Evolutionary conservation across 768 basidiomycete species (phyloP).

Genomic region (Hygrophoropsis aurantiaca): DNA sequence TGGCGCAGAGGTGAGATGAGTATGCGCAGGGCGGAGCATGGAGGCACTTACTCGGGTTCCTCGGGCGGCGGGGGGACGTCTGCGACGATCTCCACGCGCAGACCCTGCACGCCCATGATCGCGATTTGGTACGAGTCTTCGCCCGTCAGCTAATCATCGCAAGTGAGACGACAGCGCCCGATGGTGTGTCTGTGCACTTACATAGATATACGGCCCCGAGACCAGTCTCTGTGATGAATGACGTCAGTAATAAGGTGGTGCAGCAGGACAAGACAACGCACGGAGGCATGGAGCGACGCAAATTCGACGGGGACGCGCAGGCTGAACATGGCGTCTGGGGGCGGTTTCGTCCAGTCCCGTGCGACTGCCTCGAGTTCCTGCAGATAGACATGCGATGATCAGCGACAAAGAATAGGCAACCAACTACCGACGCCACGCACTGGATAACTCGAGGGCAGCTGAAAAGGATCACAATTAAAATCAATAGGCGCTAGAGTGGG

Average conservation of each 20-base stretch:
- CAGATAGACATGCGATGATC: conserved; percentile 6
- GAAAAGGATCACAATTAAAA: not conserved
- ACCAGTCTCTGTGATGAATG: conserved; percentile 66
- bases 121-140: conserved; percentile 91
- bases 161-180: too few relatives aligned
- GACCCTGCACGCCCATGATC: conserved; percentile 76
- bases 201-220: conserved; percentile 82
- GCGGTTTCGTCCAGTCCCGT: conserved; percentile 84
- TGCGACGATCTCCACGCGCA: conserved; percentile 82
- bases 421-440: conserved; percentile 40
- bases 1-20: conserved; percentile 10
- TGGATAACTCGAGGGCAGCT: conserved; percentile 69
- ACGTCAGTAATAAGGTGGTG: conserved; percentile 19
- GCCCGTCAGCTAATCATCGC: conserved; percentile 58
- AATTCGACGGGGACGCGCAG: conserved; percentile 86
- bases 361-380: conserved; percentile 82
- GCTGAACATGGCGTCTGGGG: conserved; percentile 73
- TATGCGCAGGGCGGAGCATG: conserved; percentile 1
- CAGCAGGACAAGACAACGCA: conserved; percentile 37
- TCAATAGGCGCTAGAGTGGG: conserved; percentile 1
- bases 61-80: conserved; percentile 85
- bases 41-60: conserved; percentile 69
- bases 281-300: conserved; percentile 81
- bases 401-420: not conserved
- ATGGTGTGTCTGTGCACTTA: conserved; percentile 32